These are phyloP conservation scores for Echeveria elegans DNA, from an alignment of 164 flowering plant genomes.

Conservation along the genomic window DNA sequence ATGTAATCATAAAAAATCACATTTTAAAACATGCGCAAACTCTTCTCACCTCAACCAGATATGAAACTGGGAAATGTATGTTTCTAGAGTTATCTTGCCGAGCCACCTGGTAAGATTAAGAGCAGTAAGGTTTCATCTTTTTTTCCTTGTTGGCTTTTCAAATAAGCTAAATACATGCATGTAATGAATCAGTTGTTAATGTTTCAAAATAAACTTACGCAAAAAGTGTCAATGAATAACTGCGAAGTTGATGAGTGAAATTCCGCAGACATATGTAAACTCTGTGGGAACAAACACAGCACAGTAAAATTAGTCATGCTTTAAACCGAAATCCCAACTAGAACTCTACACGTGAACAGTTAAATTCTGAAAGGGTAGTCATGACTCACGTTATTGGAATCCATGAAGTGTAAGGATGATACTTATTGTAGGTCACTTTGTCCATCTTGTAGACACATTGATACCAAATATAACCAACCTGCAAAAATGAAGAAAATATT, in stretches of 20 bases:
- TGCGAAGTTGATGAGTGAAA: slow-evolving; percentile 82
- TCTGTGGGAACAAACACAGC: slow-evolving; percentile 24
- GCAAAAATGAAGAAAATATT: slow-evolving; percentile 8
- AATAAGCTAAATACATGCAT: background rate
- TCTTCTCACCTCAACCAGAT: slow-evolving; percentile 90
- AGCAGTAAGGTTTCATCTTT: background rate
- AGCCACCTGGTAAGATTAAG: slow-evolving; percentile 65
- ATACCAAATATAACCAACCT: slow-evolving; percentile 90
- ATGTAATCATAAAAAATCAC: background rate
- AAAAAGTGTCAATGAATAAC: slow-evolving; percentile 74
- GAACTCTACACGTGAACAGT: slow-evolving; percentile 4
- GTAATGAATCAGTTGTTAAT: background rate
- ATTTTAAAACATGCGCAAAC: background rate
- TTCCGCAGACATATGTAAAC: slow-evolving; percentile 93
- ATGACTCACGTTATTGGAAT: slow-evolving; percentile 95
- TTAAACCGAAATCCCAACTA: slow-evolving; percentile 8
- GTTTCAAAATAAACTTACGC: slow-evolving; percentile 50
- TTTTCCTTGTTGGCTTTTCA: background rate
- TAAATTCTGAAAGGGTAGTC: background rate
- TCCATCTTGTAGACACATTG: slow-evolving; percentile 93
- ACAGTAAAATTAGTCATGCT: slow-evolving; percentile 16
- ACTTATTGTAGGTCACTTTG: slow-evolving; percentile 77
- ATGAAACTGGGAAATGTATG: slow-evolving; percentile 96
- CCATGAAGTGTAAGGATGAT: slow-evolving; percentile 98
- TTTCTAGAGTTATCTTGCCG: slow-evolving; percentile 95